Base-by-base conservation (phyloP, 2,329 filamentous ascomycete genomes). In the Fusarium gaditjirri region DNA sequence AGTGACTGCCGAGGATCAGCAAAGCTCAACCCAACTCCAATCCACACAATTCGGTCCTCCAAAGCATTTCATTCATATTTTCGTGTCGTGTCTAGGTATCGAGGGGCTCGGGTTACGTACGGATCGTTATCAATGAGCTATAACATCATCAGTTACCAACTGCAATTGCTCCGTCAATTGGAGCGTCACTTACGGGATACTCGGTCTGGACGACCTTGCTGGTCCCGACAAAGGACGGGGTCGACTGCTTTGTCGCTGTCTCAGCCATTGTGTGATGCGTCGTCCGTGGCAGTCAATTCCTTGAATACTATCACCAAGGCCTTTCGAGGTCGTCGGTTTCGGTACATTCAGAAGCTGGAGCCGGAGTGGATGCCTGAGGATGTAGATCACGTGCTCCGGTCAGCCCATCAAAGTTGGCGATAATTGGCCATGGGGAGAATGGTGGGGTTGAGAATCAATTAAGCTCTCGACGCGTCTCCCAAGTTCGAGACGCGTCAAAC, bases 71-170 rank as follows among this genome's bases (percentile, higher is more conserved):
- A 46, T 17, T 72, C 58, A 55, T 46, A 12, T 63, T 23, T 31
- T 65, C 43, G 21, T 54, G 33, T 65, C 43, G 21, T 54, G 33
- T 60, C 44, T 56, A 29, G 61, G 36, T 25, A 31, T 58, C 65
- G 46, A 27, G 41, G 43, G 50, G 53, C 39, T 68, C 38, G 31
- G 27, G 44, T 54, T 61, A 82, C 81, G 64, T 95, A 98, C 95
- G 96, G 96, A 84, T 99, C 96, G 86, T 94, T 97, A 87, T 99
- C 96, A 84, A 99, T 98, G 86, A 98, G 93, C 96, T 99, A 85
- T 76, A 80, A 84, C 76, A 79, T 79, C 71, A 65, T 50, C 78
- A 72, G 67, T 73, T 65, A 73, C 74, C 68, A 64, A 68, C 60
- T 52, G 53, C 63, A 64, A 73, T 76, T 78, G 71, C 71, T 66